Conservation (phyloP, 176 grass and related monocot species). For the Cymbopogon citratus region DNA sequence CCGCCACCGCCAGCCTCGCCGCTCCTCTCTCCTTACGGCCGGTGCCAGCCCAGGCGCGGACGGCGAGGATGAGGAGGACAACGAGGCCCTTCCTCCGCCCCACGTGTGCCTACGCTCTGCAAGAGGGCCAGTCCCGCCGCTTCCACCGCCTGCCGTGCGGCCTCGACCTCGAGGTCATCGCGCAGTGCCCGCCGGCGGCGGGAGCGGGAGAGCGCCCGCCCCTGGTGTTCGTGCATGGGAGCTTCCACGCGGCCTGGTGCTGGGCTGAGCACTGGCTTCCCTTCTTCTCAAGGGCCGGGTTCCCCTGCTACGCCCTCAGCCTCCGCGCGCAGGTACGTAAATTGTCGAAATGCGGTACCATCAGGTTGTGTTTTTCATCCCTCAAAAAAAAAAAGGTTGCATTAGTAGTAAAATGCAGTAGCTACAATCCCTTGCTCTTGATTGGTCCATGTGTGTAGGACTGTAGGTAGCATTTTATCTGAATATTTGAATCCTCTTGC, state of each 20-base stretch:
- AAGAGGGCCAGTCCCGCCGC: conserved; percentile 63
- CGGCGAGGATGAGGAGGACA: neutral
- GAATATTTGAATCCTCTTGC: neutral
- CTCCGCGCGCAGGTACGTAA: conserved; percentile 65
- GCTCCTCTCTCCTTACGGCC: neutral
- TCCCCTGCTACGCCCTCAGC: conserved; percentile 80
- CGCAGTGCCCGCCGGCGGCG: conserved; percentile 32
- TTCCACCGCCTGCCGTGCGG: conserved; percentile 76
- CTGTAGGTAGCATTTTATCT: neutral
- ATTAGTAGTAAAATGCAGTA: neutral
- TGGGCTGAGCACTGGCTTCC: conserved; percentile 87
- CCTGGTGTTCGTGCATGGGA: conserved; percentile 84
- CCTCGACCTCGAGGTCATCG: conserved; percentile 73
- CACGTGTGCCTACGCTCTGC: conserved; percentile 40
- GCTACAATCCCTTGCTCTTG: neutral
- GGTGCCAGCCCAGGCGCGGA: neutral
- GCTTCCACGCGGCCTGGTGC: conserved; percentile 98
- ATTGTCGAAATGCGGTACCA: neutral
- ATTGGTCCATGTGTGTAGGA: neutral
- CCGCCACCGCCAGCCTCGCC: neutral
- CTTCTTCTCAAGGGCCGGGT: conserved; percentile 69
- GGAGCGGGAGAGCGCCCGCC: conserved; percentile 19
- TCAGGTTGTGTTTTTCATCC: neutral
- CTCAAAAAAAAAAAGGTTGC: neutral
- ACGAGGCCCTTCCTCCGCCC: conserved; percentile 27